Conservation (phyloP, 1,284 basidiomycete genomes). For the Trichosporon sp. region DNA sequence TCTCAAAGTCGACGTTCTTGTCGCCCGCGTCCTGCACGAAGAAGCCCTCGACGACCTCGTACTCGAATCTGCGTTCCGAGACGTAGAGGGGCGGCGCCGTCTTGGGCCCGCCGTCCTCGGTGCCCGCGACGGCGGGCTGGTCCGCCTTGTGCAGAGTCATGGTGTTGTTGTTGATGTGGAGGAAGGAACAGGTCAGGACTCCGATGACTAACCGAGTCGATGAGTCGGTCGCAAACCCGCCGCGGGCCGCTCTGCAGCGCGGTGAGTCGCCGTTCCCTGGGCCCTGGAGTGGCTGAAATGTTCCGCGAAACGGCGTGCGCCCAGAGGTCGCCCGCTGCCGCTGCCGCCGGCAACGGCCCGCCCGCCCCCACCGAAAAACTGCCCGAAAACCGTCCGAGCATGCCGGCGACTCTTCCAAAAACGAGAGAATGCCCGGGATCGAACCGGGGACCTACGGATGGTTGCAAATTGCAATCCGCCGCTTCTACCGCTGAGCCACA, state of each 20-base stretch:
- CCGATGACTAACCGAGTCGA: neutral
- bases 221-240: neutral
- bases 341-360: neutral
- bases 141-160: slow-evolving; percentile 17
- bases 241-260: neutral
- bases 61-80: slow-evolving; percentile 30
- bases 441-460: slow-evolving; percentile 3
- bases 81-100: slow-evolving; percentile 26
- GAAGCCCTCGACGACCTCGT: slow-evolving; percentile 40
- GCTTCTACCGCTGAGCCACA: slow-evolving; percentile 7
- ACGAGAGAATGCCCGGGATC: slow-evolving; percentile 3
- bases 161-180: slow-evolving; percentile 9
- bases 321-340: neutral
- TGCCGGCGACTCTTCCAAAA: neutral
- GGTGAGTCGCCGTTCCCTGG: neutral
- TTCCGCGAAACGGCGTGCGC: neutral
- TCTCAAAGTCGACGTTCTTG: slow-evolving; percentile 34
- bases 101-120: slow-evolving; percentile 36
- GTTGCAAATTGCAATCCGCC: neutral
- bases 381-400: neutral
- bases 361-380: neutral
- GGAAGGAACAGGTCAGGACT: neutral
- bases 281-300: neutral
- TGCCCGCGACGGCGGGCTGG: slow-evolving; percentile 35
- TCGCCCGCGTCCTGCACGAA: slow-evolving; percentile 40